phyloP scores from a whole-genome alignment of 106 monocot genomes.

The Ottelia alismoides region DNA sequence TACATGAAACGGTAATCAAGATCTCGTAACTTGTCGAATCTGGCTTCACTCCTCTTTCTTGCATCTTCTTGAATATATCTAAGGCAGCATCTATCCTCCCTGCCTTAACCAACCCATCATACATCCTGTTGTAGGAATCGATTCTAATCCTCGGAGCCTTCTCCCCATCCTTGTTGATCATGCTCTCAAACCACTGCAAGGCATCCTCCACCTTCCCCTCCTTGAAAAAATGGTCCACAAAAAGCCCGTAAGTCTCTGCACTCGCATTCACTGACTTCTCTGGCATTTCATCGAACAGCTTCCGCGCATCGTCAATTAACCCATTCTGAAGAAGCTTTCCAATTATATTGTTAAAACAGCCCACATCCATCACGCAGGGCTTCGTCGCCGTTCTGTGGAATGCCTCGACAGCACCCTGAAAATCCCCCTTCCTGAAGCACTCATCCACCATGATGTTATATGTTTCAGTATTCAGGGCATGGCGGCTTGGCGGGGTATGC shows the following conservation, averaged over 20 bases:
- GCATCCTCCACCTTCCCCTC: not conserved
- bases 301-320: not conserved
- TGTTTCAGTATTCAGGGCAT: not conserved
- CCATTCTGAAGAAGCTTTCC: conserved; percentile 5
- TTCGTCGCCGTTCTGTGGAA: conserved; percentile 7
- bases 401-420: not conserved
- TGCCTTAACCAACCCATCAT: not conserved
- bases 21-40: not conserved
- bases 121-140: not conserved
- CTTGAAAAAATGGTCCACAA: not conserved
- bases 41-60: not conserved
- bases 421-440: not conserved
- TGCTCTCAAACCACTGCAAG: not conserved
- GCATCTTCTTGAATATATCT: not conserved
- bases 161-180: not conserved
- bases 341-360: conserved; percentile 11
- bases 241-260: too few relatives aligned
- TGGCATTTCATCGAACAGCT: conserved; percentile 11
- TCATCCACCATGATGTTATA: too few relatives aligned
- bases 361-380: conserved; percentile 6
- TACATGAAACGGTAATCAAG: not conserved
- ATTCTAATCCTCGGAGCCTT: not conserved
- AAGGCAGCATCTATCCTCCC: not conserved
- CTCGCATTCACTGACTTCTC: conserved; percentile 9
- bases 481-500: conserved; percentile 8